Conservation (phyloP, 176 grass and related monocot species). For the Oryza punctata region DNA sequence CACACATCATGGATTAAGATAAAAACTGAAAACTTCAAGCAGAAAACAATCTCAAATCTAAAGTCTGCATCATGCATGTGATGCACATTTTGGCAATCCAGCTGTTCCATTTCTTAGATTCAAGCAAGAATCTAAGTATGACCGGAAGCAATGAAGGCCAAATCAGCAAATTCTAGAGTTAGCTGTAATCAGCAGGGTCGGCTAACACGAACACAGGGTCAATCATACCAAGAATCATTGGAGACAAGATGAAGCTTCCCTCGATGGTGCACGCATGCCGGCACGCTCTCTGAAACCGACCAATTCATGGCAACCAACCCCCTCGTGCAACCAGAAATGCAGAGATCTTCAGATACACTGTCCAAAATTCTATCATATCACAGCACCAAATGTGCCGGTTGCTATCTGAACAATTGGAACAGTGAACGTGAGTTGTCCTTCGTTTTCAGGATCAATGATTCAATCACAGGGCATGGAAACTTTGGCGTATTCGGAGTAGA, state of each 20-base stretch:
- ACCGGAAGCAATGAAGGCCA: background rate
- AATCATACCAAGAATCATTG: constrained; percentile 19
- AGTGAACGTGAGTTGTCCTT: constrained; percentile 30
- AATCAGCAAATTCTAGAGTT: background rate
- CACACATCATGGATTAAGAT: background rate
- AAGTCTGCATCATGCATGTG: constrained; percentile 3
- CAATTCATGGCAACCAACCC: constrained; percentile 32
- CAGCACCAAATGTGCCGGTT: constrained; percentile 10
- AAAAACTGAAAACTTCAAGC: background rate
- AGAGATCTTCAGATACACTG: constrained; percentile 32
- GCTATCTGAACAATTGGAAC: constrained; percentile 30
- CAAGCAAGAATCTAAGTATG: constrained; percentile 31
- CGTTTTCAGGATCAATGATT: constrained; percentile 25
- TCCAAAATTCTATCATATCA: background rate
- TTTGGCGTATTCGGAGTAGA: constrained; percentile 10
- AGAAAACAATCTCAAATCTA: background rate
- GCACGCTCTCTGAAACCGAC: constrained; percentile 12
- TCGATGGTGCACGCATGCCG: background rate
- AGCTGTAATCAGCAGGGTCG: constrained; percentile 23
- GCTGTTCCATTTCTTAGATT: constrained; percentile 11
- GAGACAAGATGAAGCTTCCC: constrained; percentile 41
- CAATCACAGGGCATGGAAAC: background rate
- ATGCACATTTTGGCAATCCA: background rate
- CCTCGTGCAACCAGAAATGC: constrained; percentile 50
- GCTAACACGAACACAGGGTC: constrained; percentile 21